Conservation (phyloP, 2,329 filamentous ascomycete species). For the Aspergillus neoniger region DNA sequence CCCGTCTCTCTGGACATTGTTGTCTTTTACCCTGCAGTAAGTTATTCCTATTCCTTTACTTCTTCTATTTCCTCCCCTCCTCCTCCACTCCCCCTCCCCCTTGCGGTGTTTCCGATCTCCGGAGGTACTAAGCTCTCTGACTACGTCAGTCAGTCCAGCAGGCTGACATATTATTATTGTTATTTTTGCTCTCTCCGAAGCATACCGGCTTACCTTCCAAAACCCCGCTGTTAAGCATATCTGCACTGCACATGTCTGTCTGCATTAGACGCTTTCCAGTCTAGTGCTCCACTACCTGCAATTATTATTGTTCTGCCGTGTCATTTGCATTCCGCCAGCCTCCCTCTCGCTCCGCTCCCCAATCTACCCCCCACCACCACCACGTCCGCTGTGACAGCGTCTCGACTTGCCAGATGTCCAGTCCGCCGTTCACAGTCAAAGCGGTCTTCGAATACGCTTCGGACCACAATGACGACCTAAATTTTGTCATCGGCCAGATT, state of each 20-base stretch:
- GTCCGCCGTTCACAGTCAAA: constrained; percentile 84
- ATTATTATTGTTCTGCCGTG: constrained; percentile 21
- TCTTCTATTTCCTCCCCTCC: constrained; percentile 2
- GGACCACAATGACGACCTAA: constrained; percentile 90
- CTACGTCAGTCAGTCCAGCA: constrained; percentile 29
- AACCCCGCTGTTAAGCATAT: constrained; percentile 13
- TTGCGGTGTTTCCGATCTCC: constrained; percentile 21
- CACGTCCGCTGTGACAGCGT: constrained; percentile 24
- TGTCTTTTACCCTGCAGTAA: constrained; percentile 16
- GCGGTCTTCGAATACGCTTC: constrained; percentile 94
- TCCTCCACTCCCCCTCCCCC: constrained; percentile 15
- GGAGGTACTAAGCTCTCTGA: constrained; percentile 28
- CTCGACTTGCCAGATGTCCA: constrained; percentile 61
- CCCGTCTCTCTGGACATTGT: constrained; percentile 1
- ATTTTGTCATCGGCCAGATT: constrained; percentile 80
- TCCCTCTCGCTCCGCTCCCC: constrained; percentile 12
- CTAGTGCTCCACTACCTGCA: constrained; percentile 21
- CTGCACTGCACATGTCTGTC: constrained; percentile 20
- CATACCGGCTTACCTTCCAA: constrained; percentile 5
- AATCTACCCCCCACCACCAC: not conserved
- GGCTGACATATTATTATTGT: constrained; percentile 34
- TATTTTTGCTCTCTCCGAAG: constrained; percentile 19
- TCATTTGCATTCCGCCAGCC: constrained; percentile 9
- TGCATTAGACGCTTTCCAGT: constrained; percentile 24
- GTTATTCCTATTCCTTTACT: constrained; percentile 2